Evolutionary conservation across 352 stramenopile genomes (phyloP).

Genomic region (Thraustochytrium striatum): DNA sequence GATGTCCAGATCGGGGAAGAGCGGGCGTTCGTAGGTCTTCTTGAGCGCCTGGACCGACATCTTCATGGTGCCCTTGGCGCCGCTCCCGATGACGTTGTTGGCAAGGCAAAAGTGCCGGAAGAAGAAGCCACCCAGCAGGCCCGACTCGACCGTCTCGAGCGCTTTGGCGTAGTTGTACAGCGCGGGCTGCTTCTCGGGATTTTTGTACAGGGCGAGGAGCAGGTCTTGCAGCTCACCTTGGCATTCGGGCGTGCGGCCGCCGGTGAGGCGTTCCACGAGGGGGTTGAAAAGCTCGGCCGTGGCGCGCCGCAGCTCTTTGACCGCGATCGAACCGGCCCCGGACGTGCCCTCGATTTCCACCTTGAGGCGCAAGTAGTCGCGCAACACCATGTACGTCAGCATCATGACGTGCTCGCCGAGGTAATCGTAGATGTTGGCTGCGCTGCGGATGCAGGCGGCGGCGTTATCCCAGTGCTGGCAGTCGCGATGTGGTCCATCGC

Average conservation of each 20-base stretch:
- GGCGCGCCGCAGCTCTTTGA: slow-evolving; percentile 49
- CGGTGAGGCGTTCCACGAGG: slow-evolving; percentile 31
- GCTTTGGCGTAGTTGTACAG: slow-evolving; percentile 54
- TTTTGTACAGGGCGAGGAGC: slow-evolving; percentile 50
- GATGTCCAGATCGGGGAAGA: slow-evolving; percentile 52
- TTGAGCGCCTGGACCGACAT: slow-evolving; percentile 52
- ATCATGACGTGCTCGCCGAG: slow-evolving; percentile 56
- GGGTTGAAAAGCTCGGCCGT: slow-evolving; percentile 48
- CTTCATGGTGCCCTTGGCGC: slow-evolving; percentile 55
- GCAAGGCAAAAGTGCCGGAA: slow-evolving; percentile 55
- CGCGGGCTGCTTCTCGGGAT: slow-evolving; percentile 50
- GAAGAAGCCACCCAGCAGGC: slow-evolving; percentile 53
- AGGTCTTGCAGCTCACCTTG: slow-evolving; percentile 37
- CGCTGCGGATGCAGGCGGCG: slow-evolving; percentile 42
- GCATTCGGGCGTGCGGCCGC: not conserved
- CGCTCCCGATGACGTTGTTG: slow-evolving; percentile 54
- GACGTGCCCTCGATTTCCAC: slow-evolving; percentile 55
- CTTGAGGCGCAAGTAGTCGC: slow-evolving; percentile 55
- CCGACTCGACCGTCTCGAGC: slow-evolving; percentile 54
- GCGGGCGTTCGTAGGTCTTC: slow-evolving; percentile 50
- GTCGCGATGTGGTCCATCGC: slow-evolving; percentile 43
- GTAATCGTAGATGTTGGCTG: slow-evolving; percentile 52
- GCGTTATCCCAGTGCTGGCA: slow-evolving; percentile 51
- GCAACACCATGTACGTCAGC: slow-evolving; percentile 54
- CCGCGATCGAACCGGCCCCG: slow-evolving; percentile 44